These are phyloP conservation scores for Raffaelea albimanens DNA, from an alignment of 2,329 filamentous ascomycete genomes.

Conservation along the genomic window DNA sequence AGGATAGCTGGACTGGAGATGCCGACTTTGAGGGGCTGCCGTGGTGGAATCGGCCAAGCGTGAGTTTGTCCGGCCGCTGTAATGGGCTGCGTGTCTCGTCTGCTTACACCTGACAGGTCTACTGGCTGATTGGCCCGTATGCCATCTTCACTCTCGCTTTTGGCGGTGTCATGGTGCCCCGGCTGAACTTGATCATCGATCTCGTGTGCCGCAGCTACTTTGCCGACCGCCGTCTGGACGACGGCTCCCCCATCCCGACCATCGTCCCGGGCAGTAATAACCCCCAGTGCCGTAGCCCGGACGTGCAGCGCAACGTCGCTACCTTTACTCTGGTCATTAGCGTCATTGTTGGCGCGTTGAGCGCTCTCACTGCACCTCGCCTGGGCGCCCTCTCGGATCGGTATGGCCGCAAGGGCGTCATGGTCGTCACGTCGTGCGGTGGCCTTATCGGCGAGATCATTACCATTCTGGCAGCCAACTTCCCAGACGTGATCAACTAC, in stretches of 20 bases:
- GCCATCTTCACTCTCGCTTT: conserved; percentile 76
- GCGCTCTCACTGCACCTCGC: conserved; percentile 72
- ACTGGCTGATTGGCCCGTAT: conserved; percentile 76
- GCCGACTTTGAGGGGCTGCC: conserved; percentile 52
- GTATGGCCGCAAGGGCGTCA: conserved; percentile 66
- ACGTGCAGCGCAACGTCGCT: conserved; percentile 68
- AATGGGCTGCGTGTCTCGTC: background rate
- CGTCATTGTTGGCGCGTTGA: conserved; percentile 65
- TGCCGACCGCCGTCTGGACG: conserved; percentile 54
- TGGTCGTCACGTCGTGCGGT: conserved; percentile 66
- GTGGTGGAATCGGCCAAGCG: conserved; percentile 55
- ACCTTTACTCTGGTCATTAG: conserved; percentile 70
- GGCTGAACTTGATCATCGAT: conserved; percentile 74
- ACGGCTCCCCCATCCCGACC: conserved; percentile 50
- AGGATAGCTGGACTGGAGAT: conserved; percentile 34
- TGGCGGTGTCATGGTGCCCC: conserved; percentile 77
- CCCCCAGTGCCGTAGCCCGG: conserved; percentile 63
- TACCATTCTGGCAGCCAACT: conserved; percentile 68
- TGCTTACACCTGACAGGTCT: conserved; percentile 47
- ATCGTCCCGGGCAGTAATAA: conserved; percentile 62
- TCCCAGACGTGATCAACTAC: conserved; percentile 63
- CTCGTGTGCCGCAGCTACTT: conserved; percentile 81
- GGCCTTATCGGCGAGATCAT: conserved; percentile 65
- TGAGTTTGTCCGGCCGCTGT: conserved; percentile 20
- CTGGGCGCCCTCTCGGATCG: conserved; percentile 80